Evolutionary conservation across 306 rosid genomes (phyloP).

Genomic region (Styphnolobium japonicum): DNA sequence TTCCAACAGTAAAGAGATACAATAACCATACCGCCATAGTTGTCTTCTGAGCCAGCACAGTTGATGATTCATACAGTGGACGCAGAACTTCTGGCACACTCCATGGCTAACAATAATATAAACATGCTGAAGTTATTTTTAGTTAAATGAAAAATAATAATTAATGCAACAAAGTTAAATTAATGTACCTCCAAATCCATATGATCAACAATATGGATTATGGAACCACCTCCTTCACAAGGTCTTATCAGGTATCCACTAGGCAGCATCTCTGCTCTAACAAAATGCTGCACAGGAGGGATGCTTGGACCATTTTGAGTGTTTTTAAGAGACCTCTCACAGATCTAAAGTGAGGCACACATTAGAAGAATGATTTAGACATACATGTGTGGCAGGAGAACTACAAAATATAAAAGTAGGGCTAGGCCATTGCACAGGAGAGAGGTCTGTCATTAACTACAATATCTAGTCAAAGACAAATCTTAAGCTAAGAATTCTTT

Average conservation of each 20-base stretch:
- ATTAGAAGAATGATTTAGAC: constrained; percentile 17
- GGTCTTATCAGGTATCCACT: constrained; percentile 93
- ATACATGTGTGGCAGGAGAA: neutral
- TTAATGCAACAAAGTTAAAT: neutral
- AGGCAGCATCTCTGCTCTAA: constrained; percentile 93
- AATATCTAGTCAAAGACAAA: neutral
- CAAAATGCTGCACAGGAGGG: constrained; percentile 98
- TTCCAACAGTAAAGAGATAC: neutral
- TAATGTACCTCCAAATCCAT: constrained; percentile 79
- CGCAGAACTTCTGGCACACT: constrained; percentile 97
- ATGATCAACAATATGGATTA: constrained; percentile 93
- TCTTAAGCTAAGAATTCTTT: neutral
- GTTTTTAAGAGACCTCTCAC: constrained; percentile 92
- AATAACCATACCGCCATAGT: constrained; percentile 82
- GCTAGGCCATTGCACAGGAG: neutral
- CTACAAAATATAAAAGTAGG: neutral
- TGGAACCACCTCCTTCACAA: constrained; percentile 98
- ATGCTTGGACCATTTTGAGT: constrained; percentile 95
- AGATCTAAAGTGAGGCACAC: constrained; percentile 51
- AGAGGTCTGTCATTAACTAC: neutral
- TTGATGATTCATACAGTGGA: constrained; percentile 87
- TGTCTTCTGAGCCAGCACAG: constrained; percentile 88
- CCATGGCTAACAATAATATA: constrained; percentile 69
- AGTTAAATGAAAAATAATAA: neutral
- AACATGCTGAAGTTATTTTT: constrained; percentile 10